phyloP scores from a whole-genome alignment of 208 protist genomes.

The Trypanosoma mega region DNA sequence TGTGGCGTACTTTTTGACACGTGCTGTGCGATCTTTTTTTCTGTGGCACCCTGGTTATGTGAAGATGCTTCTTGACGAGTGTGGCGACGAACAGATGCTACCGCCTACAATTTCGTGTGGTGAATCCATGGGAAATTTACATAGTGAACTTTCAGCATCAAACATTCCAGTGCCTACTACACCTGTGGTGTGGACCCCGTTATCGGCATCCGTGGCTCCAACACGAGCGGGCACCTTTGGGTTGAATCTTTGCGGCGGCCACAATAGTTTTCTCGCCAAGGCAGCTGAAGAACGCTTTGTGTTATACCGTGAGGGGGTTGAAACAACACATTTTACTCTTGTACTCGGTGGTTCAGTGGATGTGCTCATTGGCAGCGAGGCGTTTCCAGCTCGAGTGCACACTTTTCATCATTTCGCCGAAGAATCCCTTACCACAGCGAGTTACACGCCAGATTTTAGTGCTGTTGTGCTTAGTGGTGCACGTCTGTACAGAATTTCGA shows the following conservation, averaged over 20 bases:
- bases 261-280: slow-evolving; percentile 31
- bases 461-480: slow-evolving; percentile 65
- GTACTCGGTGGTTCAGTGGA: slow-evolving; percentile 76
- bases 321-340: slow-evolving; percentile 57
- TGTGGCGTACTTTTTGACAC: slow-evolving; percentile 77
- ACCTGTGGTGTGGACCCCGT: background rate
- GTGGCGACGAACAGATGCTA: slow-evolving; percentile 64
- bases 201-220: background rate
- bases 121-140: background rate
- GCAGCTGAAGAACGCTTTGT: slow-evolving; percentile 51
- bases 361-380: slow-evolving; percentile 54
- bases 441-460: slow-evolving; percentile 79
- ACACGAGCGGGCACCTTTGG: background rate
- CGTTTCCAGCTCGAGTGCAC: slow-evolving; percentile 46
- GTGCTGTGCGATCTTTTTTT: slow-evolving; percentile 58
- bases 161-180: background rate
- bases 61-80: slow-evolving; percentile 79
- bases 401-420: slow-evolving; percentile 77
- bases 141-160: background rate
- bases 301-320: slow-evolving; percentile 63
- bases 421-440: slow-evolving; percentile 57
- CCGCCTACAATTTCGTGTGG: background rate
- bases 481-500: slow-evolving; percentile 65
- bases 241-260: background rate
- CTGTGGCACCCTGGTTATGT: slow-evolving; percentile 72